A percentile compares a stretch with the other conserved stretches of the same genome.
Evolutionary conservation across 2,329 filamentous ascomycete genomes (phyloP).

Genomic region (Eurotiales sp.): DNA sequence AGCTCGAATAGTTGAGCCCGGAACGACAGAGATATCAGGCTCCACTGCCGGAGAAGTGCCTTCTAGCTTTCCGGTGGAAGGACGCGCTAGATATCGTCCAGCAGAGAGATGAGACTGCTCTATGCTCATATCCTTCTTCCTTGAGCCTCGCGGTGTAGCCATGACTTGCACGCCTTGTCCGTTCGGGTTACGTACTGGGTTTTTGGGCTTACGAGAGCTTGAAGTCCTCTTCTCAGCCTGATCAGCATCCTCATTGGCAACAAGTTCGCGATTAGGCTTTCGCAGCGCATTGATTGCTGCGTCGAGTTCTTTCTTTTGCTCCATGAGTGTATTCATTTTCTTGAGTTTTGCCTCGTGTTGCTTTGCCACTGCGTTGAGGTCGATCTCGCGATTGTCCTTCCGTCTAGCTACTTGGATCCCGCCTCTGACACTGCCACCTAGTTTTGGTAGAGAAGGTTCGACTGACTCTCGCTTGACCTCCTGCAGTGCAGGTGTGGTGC

Average conservation of each 20-base stretch:
- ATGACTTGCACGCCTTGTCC: conserved; percentile 47
- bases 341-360: conserved; percentile 44
- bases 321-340: conserved; percentile 42
- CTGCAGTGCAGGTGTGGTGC: conserved; percentile 39
- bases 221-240: conserved; percentile 36
- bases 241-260: conserved; percentile 44
- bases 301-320: conserved; percentile 47
- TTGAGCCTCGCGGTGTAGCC: conserved; percentile 43
- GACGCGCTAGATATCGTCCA: conserved; percentile 25
- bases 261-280: conserved; percentile 46
- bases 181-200: conserved; percentile 39
- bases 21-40: conserved; percentile 29
- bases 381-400: conserved; percentile 47
- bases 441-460: conserved; percentile 36
- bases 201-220: conserved; percentile 35
- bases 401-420: conserved; percentile 44
- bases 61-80: conserved; percentile 18
- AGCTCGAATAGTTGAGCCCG: conserved; percentile 29
- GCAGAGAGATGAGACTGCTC: conserved; percentile 24
- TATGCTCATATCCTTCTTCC: conserved; percentile 29
- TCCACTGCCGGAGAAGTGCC: conserved; percentile 22
- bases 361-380: conserved; percentile 43
- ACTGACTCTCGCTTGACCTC: conserved; percentile 39
- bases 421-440: conserved; percentile 36
- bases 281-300: conserved; percentile 46